These are phyloP conservation scores for Phalaenopsis equestris DNA, from an alignment of 106 monocot genomes.

Conservation along the genomic window DNA sequence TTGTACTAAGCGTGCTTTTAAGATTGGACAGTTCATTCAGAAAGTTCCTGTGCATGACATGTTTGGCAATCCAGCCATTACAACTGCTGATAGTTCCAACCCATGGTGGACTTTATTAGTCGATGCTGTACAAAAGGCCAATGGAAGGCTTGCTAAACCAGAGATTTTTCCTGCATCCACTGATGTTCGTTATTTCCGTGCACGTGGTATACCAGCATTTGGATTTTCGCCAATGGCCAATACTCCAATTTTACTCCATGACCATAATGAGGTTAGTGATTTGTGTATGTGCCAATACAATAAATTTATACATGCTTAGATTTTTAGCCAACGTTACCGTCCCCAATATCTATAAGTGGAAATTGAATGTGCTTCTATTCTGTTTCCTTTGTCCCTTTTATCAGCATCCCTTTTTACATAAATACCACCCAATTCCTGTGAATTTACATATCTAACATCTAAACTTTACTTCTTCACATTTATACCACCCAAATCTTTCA, in stretches of 20 bases:
- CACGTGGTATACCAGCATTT: constrained; percentile 75
- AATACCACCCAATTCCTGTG: no score
- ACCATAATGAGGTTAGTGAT: constrained; percentile 86
- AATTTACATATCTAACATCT: no score
- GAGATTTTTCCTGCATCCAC: constrained; percentile 95
- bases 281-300: not conserved
- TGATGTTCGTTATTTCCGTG: constrained; percentile 75
- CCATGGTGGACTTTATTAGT: constrained; percentile 78
- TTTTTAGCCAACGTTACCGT: not conserved
- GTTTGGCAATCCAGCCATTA: constrained; percentile 72
- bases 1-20: constrained; percentile 14
- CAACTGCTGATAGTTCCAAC: constrained; percentile 60
- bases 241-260: constrained; percentile 85
- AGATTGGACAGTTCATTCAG: constrained; percentile 51
- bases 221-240: constrained; percentile 97
- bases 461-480: no score
- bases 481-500: no score
- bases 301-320: not conserved
- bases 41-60: constrained; percentile 51
- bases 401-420: not conserved
- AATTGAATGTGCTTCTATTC: not conserved
- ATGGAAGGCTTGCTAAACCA: constrained; percentile 64
- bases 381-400: not conserved
- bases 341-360: not conserved
- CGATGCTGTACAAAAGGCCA: constrained; percentile 62